Percentiles rank a stretch among this genome's conserved stretches.
Conservation (phyloP, 2,329 filamentous ascomycete species). For the Arthrinium puccinioides region DNA sequence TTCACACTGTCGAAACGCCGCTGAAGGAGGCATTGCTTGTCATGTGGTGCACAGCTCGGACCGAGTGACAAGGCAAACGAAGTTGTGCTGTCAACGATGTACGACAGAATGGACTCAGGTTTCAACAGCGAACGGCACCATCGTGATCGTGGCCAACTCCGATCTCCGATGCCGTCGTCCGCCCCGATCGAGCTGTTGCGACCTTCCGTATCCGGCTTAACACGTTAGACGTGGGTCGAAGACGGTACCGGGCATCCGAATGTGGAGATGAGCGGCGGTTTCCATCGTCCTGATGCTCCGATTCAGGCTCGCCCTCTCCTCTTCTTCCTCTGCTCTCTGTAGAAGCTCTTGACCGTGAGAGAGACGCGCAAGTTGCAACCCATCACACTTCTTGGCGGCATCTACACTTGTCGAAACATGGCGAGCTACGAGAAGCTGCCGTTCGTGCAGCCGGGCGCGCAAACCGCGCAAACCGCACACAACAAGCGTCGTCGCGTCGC, state of each 20-base stretch:
- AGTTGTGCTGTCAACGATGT: not conserved
- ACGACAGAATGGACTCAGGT: not conserved
- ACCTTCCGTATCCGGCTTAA: conserved; percentile 1
- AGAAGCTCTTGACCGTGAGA: not conserved
- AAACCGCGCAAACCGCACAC: not conserved
- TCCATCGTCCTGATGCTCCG: not conserved
- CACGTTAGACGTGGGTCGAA: too few relatives aligned
- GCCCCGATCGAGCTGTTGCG: not conserved
- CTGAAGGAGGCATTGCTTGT: not conserved
- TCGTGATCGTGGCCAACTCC: too few relatives aligned
- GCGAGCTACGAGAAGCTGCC: conserved; percentile 1
- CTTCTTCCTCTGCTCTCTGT: not conserved
- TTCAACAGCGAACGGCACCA: not conserved
- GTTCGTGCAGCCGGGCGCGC: conserved; percentile 1
- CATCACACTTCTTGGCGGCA: not conserved
- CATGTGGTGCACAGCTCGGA: not conserved
- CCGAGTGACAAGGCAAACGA: not conserved
- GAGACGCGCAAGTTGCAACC: too few relatives aligned
- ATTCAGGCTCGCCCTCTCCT: not conserved
- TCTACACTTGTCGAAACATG: conserved; percentile 1
- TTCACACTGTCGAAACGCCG: too few relatives aligned
- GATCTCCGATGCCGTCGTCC: not conserved
- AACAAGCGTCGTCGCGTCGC: not conserved
- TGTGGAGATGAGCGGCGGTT: not conserved
- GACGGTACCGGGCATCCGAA: not conserved